phyloP scores from a whole-genome alignment of 768 basidiomycete genomes.

The Pleurotus salmoneostramineus region DNA sequence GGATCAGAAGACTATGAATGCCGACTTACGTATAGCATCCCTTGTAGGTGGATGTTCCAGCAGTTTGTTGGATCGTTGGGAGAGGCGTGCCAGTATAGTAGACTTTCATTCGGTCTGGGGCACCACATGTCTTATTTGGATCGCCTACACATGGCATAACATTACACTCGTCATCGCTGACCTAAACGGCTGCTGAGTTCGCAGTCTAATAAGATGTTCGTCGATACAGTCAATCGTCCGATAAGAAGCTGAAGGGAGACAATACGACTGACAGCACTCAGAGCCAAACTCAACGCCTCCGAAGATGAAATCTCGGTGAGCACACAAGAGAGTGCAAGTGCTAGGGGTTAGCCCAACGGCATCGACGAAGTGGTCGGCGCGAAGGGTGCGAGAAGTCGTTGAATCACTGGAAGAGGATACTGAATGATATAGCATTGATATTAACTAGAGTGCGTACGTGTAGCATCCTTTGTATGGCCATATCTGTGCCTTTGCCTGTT shows the following conservation, averaged over 20 bases:
- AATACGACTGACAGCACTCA: slow-evolving; percentile 32
- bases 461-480: neutral
- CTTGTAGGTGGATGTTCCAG: neutral
- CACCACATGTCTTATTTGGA: slow-evolving; percentile 37
- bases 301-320: neutral
- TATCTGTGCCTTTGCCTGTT: neutral
- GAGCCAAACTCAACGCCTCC: neutral
- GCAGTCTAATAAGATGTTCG: neutral
- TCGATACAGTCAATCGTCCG: neutral
- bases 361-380: neutral
- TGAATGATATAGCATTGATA: neutral
- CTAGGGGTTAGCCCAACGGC: neutral
- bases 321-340: neutral
- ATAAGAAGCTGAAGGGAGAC: neutral
- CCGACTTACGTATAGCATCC: neutral
- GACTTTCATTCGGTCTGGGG: slow-evolving; percentile 35
- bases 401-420: neutral
- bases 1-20: neutral
- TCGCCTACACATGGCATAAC: slow-evolving; percentile 37
- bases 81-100: slow-evolving; percentile 12
- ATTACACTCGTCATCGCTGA: slow-evolving; percentile 26
- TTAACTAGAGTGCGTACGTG: neutral
- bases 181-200: neutral
- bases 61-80: neutral
- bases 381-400: neutral